phyloP scores from a whole-genome alignment of 768 basidiomycete species.

The Inosperma sp. region DNA sequence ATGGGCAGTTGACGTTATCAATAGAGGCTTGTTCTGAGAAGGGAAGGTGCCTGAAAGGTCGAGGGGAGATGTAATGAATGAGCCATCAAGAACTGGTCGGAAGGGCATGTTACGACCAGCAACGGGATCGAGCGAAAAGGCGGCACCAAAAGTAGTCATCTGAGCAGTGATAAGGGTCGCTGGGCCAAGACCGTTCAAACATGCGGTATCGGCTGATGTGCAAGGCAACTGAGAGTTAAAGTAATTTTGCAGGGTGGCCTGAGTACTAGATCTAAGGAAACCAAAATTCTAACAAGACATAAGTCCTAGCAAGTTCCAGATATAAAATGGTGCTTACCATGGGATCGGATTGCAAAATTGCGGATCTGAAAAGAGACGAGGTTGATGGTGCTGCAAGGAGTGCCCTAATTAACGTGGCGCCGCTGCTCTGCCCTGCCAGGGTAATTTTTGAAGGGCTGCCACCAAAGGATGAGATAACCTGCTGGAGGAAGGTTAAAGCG shows the following conservation, averaged over 20 bases:
- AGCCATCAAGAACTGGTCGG: slow-evolving; percentile 63
- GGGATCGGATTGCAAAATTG: slow-evolving; percentile 83
- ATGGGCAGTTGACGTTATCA: slow-evolving; percentile 66
- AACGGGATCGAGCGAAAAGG: slow-evolving; percentile 45
- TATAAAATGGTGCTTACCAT: slow-evolving; percentile 49
- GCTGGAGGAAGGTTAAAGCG: slow-evolving; percentile 58
- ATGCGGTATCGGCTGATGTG: slow-evolving; percentile 40
- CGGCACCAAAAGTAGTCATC: slow-evolving; percentile 39
- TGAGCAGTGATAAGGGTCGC: slow-evolving; percentile 52
- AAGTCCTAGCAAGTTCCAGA: background rate
- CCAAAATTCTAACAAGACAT: slow-evolving; percentile 57
- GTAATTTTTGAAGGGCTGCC: slow-evolving; percentile 64
- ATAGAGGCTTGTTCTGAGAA: slow-evolving; percentile 54
- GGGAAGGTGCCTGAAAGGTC: slow-evolving; percentile 61
- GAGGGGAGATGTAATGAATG: slow-evolving; percentile 61
- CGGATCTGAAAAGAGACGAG: slow-evolving; percentile 65
- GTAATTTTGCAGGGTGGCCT: slow-evolving; percentile 46
- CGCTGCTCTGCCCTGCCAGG: slow-evolving; percentile 78
- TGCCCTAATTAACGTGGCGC: slow-evolving; percentile 73
- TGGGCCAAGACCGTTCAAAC: slow-evolving; percentile 48
- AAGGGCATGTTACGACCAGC: slow-evolving; percentile 55
- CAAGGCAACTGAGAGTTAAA: slow-evolving; percentile 51
- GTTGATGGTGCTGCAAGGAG: slow-evolving; percentile 71
- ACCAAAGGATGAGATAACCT: slow-evolving; percentile 57
- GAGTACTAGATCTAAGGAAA: slow-evolving; percentile 52